These are phyloP conservation scores for Medicago arabica DNA, from an alignment of 306 rosid species.

Conservation along the genomic window DNA sequence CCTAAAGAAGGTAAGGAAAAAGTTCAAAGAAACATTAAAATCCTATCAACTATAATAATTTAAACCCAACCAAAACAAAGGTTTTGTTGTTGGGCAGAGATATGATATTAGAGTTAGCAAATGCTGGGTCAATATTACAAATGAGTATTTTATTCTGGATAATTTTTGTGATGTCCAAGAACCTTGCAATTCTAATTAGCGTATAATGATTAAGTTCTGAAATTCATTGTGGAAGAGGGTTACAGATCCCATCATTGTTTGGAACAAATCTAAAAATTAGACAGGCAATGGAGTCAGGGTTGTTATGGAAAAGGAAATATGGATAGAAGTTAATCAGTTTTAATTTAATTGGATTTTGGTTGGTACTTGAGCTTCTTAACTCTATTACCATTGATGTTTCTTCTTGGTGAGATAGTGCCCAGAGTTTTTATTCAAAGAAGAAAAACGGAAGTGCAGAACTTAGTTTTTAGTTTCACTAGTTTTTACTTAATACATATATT, in stretches of 20 bases:
- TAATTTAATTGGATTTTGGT: slow-evolving; percentile 7
- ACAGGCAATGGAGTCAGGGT: neutral
- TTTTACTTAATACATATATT: slow-evolving; percentile 12
- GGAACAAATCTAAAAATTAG: neutral
- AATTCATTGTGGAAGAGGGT: slow-evolving; percentile 11
- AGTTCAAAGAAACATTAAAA: too few species aligned
- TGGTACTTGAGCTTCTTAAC: slow-evolving; percentile 7
- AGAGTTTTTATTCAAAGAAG: slow-evolving; percentile 8
- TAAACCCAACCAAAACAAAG: too few species aligned
- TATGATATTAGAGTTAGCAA: slow-evolving; percentile 16
- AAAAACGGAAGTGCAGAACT: neutral
- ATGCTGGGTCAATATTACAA: slow-evolving; percentile 6
- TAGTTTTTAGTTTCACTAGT: slow-evolving; percentile 23
- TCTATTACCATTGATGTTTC: slow-evolving; percentile 13
- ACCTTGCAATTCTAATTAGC: neutral
- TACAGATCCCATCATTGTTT: neutral
- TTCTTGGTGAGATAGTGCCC: slow-evolving; percentile 11
- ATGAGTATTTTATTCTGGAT: slow-evolving; percentile 10
- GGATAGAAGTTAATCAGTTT: slow-evolving; percentile 1
- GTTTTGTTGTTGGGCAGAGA: neutral
- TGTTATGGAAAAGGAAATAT: slow-evolving; percentile 7
- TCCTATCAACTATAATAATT: too few species aligned
- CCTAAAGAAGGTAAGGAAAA: too few species aligned
- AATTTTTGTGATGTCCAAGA: slow-evolving; percentile 21
- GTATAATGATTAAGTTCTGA: slow-evolving; percentile 2